Evolutionary conservation across 352 stramenopile species (phyloP).

Genomic region (Pythium aquatile): DNA sequence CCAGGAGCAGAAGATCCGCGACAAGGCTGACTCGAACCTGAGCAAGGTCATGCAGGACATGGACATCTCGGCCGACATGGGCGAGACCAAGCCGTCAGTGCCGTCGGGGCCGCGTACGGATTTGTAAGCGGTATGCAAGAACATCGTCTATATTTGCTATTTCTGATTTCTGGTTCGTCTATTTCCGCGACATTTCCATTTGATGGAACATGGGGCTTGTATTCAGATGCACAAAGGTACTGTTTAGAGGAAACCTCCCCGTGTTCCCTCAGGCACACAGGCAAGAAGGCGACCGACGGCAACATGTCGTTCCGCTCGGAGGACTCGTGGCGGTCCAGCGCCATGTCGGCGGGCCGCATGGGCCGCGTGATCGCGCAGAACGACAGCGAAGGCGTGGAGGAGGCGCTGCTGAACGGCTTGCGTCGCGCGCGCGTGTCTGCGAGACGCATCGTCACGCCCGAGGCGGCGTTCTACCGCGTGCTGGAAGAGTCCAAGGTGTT

Average conservation of each 20-base stretch:
- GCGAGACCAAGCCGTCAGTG: constrained; percentile 25
- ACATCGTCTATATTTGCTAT: constrained; percentile 3
- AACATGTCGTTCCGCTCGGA: constrained; percentile 28
- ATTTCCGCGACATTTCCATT: neutral
- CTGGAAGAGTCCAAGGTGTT: constrained; percentile 64
- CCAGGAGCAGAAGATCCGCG: constrained; percentile 49
- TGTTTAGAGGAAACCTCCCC: constrained; percentile 15
- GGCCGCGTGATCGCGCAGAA: constrained; percentile 24
- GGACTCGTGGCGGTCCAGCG: constrained; percentile 28
- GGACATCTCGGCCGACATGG: constrained; percentile 58
- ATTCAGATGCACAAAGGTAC: neutral
- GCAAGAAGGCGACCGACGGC: neutral
- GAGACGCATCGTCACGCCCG: constrained; percentile 30
- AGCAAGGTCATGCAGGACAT: constrained; percentile 81
- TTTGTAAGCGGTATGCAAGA: constrained; percentile 33
- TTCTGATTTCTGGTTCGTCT: constrained; percentile 1
- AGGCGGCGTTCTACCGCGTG: constrained; percentile 69
- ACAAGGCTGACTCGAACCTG: constrained; percentile 52
- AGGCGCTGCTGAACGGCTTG: constrained; percentile 18
- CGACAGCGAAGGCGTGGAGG: constrained; percentile 27
- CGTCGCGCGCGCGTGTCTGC: constrained; percentile 12
- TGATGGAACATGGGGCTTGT: constrained; percentile 1
- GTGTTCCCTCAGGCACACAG: neutral
- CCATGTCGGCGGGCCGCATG: constrained; percentile 26
- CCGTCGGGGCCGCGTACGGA: constrained; percentile 52